Conservation (phyloP, 2,329 filamentous ascomycete species). For the Paracoccidioides brasiliensis region DNA sequence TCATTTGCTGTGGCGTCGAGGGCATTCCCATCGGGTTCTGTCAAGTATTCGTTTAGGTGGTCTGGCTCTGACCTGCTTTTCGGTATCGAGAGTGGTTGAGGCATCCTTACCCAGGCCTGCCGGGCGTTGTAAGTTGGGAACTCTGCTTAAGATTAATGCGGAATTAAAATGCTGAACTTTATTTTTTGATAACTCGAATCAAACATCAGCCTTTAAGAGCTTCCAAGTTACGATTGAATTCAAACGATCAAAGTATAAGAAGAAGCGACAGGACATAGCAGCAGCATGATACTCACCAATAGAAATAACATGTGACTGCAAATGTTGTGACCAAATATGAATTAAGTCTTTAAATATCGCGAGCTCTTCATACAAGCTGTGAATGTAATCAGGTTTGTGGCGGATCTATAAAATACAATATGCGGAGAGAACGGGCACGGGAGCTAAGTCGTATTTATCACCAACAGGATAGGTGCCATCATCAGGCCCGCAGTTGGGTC, state of each 20-base stretch:
- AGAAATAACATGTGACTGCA: too few species aligned
- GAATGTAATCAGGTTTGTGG: too few species aligned
- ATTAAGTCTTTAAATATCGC: too few species aligned
- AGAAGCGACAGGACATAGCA: background rate
- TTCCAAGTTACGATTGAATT: background rate
- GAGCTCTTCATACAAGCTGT: too few species aligned
- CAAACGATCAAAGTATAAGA: background rate
- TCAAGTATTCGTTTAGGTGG: slow-evolving; percentile 10
- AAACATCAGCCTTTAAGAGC: background rate
- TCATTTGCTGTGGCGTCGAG: slow-evolving; percentile 24
- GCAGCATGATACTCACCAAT: too few species aligned
- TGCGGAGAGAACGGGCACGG: too few species aligned
- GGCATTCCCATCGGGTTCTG: slow-evolving; percentile 8
- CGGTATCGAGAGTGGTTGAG: slow-evolving; percentile 14
- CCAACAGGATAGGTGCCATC: too few species aligned
- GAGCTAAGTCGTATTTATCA: too few species aligned
- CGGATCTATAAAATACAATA: too few species aligned
- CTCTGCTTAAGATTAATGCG: background rate
- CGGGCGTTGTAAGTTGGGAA: background rate
- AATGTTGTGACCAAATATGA: too few species aligned
- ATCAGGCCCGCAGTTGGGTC: too few species aligned
- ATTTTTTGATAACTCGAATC: background rate
- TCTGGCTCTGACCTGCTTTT: slow-evolving; percentile 16
- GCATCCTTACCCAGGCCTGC: slow-evolving; percentile 12
- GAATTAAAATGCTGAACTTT: background rate